phyloP scores from a whole-genome alignment of 2,329 filamentous ascomycete species.

The Penicillium expansum region DNA sequence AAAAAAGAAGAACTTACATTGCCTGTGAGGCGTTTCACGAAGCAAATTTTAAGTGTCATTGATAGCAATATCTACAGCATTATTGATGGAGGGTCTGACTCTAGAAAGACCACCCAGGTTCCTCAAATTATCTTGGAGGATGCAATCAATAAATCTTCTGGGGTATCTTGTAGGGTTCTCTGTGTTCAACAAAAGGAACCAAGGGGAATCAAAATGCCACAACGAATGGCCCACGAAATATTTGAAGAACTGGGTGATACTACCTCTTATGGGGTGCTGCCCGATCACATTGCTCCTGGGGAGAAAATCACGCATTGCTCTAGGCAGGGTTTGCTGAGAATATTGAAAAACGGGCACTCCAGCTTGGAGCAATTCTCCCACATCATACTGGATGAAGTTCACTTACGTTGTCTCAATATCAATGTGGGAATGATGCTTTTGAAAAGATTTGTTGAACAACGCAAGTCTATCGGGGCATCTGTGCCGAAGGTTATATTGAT shows the following conservation, averaged over 20 bases:
- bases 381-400: conserved; percentile 53
- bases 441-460: conserved; percentile 42
- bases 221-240: conserved; percentile 48
- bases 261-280: conserved; percentile 50
- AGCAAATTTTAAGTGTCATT: conserved; percentile 40
- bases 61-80: conserved; percentile 45
- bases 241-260: conserved; percentile 40
- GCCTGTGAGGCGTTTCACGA: conserved; percentile 42
- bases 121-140: conserved; percentile 56
- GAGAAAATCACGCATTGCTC: conserved; percentile 52
- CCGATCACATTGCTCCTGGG: conserved; percentile 33
- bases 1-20: conserved; percentile 17
- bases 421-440: conserved; percentile 49
- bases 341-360: conserved; percentile 41
- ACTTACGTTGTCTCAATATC: conserved; percentile 47
- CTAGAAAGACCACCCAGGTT: conserved; percentile 51
- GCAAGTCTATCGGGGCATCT: conserved; percentile 30
- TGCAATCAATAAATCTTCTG: conserved; percentile 39
- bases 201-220: conserved; percentile 48
- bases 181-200: conserved; percentile 53
- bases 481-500: conserved; percentile 49
- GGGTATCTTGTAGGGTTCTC: conserved; percentile 49
- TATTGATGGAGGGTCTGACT: conserved; percentile 47
- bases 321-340: conserved; percentile 48
- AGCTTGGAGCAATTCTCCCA: conserved; percentile 46